Percentiles rank a stretch among this genome's conserved stretches.
Evolutionary conservation across 805 yeast species (phyloP).

Genomic region (Kazachstania bromeliacearum): DNA sequence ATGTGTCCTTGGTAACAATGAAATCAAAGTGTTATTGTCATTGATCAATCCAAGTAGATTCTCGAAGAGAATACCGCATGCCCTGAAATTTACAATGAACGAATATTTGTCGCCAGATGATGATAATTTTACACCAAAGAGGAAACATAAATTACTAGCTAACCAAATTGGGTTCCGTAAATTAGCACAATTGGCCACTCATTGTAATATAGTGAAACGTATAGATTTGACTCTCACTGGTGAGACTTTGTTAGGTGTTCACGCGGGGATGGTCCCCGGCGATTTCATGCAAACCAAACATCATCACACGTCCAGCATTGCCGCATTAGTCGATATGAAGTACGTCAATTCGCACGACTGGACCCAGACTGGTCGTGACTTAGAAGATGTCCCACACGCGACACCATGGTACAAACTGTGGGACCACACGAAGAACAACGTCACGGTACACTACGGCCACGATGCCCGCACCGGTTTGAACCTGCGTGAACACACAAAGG

Average conservation of each 20-base stretch:
- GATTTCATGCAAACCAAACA: conserved; percentile 24
- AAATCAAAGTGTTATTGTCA: conserved; percentile 53
- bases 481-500: conserved; percentile 56
- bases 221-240: conserved; percentile 11
- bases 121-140: conserved; percentile 10
- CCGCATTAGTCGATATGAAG: conserved; percentile 60
- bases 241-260: conserved; percentile 52
- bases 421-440: conserved; percentile 21
- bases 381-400: conserved; percentile 8
- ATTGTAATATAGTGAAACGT: conserved; percentile 16
- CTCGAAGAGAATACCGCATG: not conserved
- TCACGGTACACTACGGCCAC: conserved; percentile 71
- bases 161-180: conserved; percentile 14
- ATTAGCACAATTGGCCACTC: conserved; percentile 13
- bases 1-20: conserved; percentile 88
- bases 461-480: conserved; percentile 74
- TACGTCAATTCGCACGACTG: conserved; percentile 57
- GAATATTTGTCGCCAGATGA: conserved; percentile 12
- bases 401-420: conserved; percentile 53
- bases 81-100: conserved; percentile 7
- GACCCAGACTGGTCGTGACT: conserved; percentile 29
- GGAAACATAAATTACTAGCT: conserved; percentile 15
- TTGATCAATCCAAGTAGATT: conserved; percentile 36
- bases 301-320: conserved; percentile 33
- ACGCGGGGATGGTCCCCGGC: conserved; percentile 75